Evolutionary conservation across 129 eudicot species (phyloP).

Genomic region (Pulicaria dysenterica): DNA sequence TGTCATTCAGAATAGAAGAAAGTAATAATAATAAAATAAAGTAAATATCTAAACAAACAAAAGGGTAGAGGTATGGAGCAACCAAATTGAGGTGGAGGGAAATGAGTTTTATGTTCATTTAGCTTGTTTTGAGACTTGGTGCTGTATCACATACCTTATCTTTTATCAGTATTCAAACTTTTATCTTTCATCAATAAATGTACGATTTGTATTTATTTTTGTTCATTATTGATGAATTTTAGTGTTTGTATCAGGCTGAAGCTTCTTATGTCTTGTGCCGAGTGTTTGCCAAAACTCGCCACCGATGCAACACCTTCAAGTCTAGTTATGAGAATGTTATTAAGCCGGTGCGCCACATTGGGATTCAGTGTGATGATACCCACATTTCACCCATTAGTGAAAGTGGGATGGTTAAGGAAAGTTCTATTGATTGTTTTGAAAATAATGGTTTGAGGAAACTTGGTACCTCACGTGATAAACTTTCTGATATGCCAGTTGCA

Average conservation of each 20-base stretch:
- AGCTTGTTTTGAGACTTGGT: too few relatives aligned
- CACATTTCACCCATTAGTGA: conserved; percentile 13
- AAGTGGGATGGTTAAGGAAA: conserved; percentile 21
- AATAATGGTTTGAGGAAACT: conserved; percentile 31
- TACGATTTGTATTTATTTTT: not conserved
- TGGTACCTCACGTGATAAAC: conserved; percentile 24
- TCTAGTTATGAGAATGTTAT: conserved; percentile 45
- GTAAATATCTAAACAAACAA: too few relatives aligned
- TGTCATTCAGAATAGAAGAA: too few relatives aligned
- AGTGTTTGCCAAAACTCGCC: conserved; percentile 50
- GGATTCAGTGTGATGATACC: conserved; percentile 61
- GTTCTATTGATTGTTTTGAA: conserved; percentile 26
- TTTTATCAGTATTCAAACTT: not conserved
- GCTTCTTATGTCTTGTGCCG: conserved; percentile 69
- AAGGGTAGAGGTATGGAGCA: too few relatives aligned
- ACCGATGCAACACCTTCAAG: conserved; percentile 35
- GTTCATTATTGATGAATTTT: not conserved
- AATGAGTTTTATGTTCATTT: too few relatives aligned
- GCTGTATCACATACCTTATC: not conserved
- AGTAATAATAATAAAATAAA: too few relatives aligned
- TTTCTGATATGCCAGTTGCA: conserved; percentile 24
- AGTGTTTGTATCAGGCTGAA: conserved; percentile 35
- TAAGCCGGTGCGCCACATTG: conserved; percentile 49
- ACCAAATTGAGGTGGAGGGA: too few relatives aligned
- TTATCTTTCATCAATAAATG: not conserved